Base-by-base conservation (phyloP, 129 eudicot genomes). In the Oenanthe sinensis region DNA sequence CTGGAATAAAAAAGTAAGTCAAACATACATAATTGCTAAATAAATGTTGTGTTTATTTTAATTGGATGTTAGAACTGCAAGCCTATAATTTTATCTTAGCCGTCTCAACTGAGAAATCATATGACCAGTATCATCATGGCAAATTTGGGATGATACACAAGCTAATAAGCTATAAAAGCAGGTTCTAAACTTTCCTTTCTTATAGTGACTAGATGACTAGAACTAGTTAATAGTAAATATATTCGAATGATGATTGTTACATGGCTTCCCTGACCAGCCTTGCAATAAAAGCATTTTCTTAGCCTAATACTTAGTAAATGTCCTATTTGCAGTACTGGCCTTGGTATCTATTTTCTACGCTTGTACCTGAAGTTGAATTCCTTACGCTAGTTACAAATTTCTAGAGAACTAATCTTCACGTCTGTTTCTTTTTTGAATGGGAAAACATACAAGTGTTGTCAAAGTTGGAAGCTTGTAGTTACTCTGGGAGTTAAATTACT, bases 1-100 rank as follows among this genome's bases (percentile, higher is more conserved):
- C 84, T 71, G 85, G 82, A 75, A 88, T 91, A 17, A 87, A 88
- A 78, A 52, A 49, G 96, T 91, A 88, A 28, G 92, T 76, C 52
- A 63, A 71, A 73, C 77, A 2, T 52, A 17, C 33, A 20, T 15
- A 30, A 52, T 52, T 52, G 60, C 16, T 37, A 36, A 43, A 52
- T 8, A 33, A 13, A 36, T 7, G 3, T 33, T 68, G 19, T 68
- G 22, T 7, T 26, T 3, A 26, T 28, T 8, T 65, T 0, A 46
- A 8, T 9, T 8, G 0, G 45, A 14, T 3, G 4, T 11, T 1
- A 9, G 71, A 8, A 14, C 39, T 11, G 17, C 33, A 65, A 28
- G 13, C 42, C 2, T 65, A 26, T 60, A 20, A 60, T 6, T 26
- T 65, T 24, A 65, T 65, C 39, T 65, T 65, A 10, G 5, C 14